A percentile compares a stretch with the other conserved stretches of the same genome.
These are phyloP conservation scores for Chytriomyces hyalinus DNA, from an alignment of 192 early-diverging fungal genomes.

Conservation along the genomic window DNA sequence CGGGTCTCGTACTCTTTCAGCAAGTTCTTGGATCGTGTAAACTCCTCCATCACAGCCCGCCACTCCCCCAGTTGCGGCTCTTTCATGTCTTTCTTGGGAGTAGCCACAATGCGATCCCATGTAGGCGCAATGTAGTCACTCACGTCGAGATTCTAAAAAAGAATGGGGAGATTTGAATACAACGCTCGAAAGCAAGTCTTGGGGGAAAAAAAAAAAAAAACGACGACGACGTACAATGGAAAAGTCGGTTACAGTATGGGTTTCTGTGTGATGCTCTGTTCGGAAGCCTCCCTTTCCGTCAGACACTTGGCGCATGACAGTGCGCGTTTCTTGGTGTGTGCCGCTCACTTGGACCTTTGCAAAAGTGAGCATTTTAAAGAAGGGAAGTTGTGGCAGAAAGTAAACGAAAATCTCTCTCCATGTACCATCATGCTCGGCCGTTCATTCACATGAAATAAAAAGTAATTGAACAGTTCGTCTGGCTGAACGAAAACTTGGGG, in stretches of 20 bases:
- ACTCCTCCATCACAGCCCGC: constrained; percentile 27
- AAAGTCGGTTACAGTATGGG: constrained; percentile 30
- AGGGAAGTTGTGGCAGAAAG: neutral
- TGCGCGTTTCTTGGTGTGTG: constrained; percentile 15
- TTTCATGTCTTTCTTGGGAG: constrained; percentile 36
- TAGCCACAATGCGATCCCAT: constrained; percentile 38
- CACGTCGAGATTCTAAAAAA: constrained; percentile 30
- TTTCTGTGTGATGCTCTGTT: neutral
- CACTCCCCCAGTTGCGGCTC: constrained; percentile 6
- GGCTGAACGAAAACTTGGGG: neutral
- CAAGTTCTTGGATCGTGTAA: constrained; percentile 25
- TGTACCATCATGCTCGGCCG: constrained; percentile 16
- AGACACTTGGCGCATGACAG: constrained; percentile 8
- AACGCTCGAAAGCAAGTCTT: neutral
- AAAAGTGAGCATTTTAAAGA: neutral
- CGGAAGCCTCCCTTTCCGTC: neutral
- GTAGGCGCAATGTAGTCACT: constrained; percentile 35
- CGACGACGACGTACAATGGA: neutral
- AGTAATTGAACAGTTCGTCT: constrained; percentile 28
- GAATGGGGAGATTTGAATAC: no score
- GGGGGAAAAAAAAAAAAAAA: no score
- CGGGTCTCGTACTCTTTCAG: constrained; percentile 44
- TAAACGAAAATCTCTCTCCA: neutral
- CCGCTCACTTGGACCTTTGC: neutral
- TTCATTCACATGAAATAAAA: constrained; percentile 15